A percentile compares a stretch with the other conserved stretches of the same genome.
These are phyloP conservation scores for Rhinocladiella similis DNA, from an alignment of 2,329 filamentous ascomycete species.

Conservation along the genomic window DNA sequence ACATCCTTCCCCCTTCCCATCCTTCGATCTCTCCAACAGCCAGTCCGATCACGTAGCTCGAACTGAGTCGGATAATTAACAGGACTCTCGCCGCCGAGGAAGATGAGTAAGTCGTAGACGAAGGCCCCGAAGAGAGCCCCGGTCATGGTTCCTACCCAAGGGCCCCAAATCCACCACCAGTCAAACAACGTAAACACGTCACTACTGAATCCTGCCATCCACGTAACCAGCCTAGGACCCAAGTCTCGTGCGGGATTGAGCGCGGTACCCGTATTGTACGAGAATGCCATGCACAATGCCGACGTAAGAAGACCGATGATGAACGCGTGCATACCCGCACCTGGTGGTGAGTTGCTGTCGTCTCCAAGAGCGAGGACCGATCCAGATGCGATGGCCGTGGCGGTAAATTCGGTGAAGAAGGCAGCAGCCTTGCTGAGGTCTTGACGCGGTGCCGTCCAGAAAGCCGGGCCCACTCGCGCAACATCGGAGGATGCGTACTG, in stretches of 20 bases:
- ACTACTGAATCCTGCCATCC: constrained; percentile 36
- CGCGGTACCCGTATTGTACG: constrained; percentile 39
- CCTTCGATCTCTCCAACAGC: not conserved
- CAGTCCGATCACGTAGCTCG: not conserved
- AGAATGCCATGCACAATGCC: constrained; percentile 35
- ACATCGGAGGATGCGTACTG: constrained; percentile 21
- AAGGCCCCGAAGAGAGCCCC: constrained; percentile 36
- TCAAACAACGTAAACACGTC: constrained; percentile 29
- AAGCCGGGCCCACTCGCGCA: constrained; percentile 30
- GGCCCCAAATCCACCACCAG: constrained; percentile 40
- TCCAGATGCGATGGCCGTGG: constrained; percentile 35
- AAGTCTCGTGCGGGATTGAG: constrained; percentile 40
- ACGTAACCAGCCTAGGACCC: constrained; percentile 35
- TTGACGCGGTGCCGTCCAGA: constrained; percentile 33
- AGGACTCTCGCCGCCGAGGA: constrained; percentile 38
- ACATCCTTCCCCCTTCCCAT: not conserved
- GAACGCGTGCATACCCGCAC: constrained; percentile 43
- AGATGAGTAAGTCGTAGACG: constrained; percentile 40
- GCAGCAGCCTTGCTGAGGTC: constrained; percentile 33
- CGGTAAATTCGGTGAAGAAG: constrained; percentile 41
- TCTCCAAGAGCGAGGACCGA: constrained; percentile 42
- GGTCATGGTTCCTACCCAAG: constrained; percentile 37
- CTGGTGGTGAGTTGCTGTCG: constrained; percentile 46
- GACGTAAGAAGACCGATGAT: constrained; percentile 48
- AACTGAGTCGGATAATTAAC: not conserved